These are phyloP conservation scores for Pontederia paniculata DNA, from an alignment of 176 grass and related monocot species.

Conservation along the genomic window DNA sequence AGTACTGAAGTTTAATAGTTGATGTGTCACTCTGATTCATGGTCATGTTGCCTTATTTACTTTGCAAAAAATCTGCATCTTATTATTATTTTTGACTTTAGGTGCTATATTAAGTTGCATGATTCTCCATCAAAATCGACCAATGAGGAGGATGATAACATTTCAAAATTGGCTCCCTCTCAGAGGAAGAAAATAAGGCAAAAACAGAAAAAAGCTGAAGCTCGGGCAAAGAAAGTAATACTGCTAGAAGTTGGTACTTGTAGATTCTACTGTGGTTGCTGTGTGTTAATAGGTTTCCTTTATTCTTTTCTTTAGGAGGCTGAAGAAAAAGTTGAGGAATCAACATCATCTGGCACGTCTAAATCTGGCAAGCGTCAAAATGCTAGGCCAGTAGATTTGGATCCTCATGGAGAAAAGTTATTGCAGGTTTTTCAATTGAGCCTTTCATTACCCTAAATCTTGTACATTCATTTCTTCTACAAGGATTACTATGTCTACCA, in stretches of 20 bases:
- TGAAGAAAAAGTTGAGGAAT: slow-evolving; percentile 88
- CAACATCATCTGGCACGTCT: slow-evolving; percentile 43
- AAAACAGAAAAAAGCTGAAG: slow-evolving; percentile 97
- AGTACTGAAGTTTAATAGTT: too few species aligned
- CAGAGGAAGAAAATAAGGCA: slow-evolving; percentile 97
- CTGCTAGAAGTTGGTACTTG: background rate
- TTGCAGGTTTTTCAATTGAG: slow-evolving; percentile 40
- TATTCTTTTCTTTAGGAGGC: slow-evolving; percentile 51
- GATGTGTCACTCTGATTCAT: background rate
- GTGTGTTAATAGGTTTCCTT: slow-evolving; percentile 15
- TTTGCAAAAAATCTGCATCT: background rate
- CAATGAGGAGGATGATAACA: slow-evolving; percentile 64
- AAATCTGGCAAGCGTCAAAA: slow-evolving; percentile 85
- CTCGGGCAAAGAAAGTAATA: slow-evolving; percentile 93
- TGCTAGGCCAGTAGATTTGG: slow-evolving; percentile 71
- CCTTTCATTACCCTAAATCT: too few species aligned
- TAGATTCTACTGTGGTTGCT: slow-evolving; percentile 4
- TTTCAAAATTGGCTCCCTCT: slow-evolving; percentile 82
- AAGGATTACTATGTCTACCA: background rate
- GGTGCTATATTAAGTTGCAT: slow-evolving; percentile 95
- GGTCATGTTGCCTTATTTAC: background rate
- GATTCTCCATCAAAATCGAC: slow-evolving; percentile 79
- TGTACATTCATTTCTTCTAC: slow-evolving; percentile 7
- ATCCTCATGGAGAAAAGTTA: slow-evolving; percentile 89
- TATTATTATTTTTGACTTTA: slow-evolving; percentile 19